Base-by-base conservation (phyloP, 2,329 filamentous ascomycete genomes). In the Hirsutella rhossiliensis region DNA sequence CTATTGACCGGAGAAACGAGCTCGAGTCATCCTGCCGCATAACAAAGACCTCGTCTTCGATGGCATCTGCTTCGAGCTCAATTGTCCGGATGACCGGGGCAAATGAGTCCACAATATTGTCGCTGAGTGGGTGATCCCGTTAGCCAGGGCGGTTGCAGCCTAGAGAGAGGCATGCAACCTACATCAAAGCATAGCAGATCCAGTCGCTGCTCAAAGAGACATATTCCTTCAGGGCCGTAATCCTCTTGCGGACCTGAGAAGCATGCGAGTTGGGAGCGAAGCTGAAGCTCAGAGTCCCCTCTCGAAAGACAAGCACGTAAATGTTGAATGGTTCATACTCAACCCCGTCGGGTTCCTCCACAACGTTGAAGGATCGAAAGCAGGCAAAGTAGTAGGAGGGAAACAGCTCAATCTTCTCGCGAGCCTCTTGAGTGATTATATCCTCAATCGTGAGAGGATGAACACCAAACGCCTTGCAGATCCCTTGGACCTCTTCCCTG, bases 101-200 rank as follows among this genome's bases (percentile, higher is more conserved):
- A 57, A 97, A 98, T 19, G 80, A 87, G 67, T 98, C 92, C 47
- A 97, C 92, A 58, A 98, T 98, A 59, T 98, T 87, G 63, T 98
- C 92, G 60, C 83, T 86, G 11, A 2, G 20, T n/a, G 19, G 30
- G 38, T 27, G 23, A 27, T 27, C 3, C 23, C 20, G 50, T 65
- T 48, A 64, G 58, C 34, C 19, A 30, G 5, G 3, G 11, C 13
- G 17, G 18, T 18, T 20, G 20, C 6, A n/a, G 17, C 23, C 18
- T 11, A n/a, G 17, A 9, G 19, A 13, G 13, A 36, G 15, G 19
- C 4, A 38, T 19, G 41, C 31, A 12, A 68, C 82, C 73, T 71
- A 87, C 82, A 98, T 97, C 58, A 98, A 75, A 38, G 92, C 92
- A 60, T 98, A 98, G 70, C 92, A 98, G 54, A 97, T 94, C 90